Conservation (phyloP, 176 grass and related monocot genomes). For the Triticum monococcum region DNA sequence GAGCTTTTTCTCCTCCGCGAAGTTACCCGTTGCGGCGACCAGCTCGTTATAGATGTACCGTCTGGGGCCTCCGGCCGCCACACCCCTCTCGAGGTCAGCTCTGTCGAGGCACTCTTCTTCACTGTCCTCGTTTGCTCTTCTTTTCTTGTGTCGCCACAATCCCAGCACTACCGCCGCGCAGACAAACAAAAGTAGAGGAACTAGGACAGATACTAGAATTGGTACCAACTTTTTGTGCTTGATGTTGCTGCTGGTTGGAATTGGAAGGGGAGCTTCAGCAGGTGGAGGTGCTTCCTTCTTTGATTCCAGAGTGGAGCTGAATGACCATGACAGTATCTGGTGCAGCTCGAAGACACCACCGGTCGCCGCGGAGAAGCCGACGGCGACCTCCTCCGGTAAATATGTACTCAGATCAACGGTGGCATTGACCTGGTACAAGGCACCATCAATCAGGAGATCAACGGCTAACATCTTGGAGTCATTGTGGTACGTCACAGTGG, state of each 20-base stretch:
- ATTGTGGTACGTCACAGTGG: slow-evolving; percentile 22
- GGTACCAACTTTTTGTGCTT: too few relatives aligned
- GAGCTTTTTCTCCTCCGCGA: not conserved
- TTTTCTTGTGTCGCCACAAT: not conserved
- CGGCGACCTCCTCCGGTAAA: slow-evolving; percentile 11
- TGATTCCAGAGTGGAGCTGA: not conserved
- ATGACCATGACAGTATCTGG: too few relatives aligned
- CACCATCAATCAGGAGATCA: not conserved
- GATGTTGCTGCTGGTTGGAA: too few relatives aligned
- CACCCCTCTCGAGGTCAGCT: not conserved
- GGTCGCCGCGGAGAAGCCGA: not conserved
- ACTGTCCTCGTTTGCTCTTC: not conserved
- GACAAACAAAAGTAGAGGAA: not conserved
- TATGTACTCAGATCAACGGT: too few relatives aligned
- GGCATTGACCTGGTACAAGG: not conserved
- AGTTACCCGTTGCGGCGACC: too few relatives aligned
- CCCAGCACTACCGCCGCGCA: not conserved
- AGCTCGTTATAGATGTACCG: too few relatives aligned
- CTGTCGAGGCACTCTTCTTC: not conserved
- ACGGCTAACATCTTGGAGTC: not conserved
- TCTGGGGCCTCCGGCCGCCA: too few relatives aligned
- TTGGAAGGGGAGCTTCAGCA: too few relatives aligned
- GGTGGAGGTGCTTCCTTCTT: too few relatives aligned
- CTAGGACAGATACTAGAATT: not conserved
- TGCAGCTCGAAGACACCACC: not conserved